Base-by-base conservation (phyloP, 148 eudicot species). In the Rhododendron ovatum region DNA sequence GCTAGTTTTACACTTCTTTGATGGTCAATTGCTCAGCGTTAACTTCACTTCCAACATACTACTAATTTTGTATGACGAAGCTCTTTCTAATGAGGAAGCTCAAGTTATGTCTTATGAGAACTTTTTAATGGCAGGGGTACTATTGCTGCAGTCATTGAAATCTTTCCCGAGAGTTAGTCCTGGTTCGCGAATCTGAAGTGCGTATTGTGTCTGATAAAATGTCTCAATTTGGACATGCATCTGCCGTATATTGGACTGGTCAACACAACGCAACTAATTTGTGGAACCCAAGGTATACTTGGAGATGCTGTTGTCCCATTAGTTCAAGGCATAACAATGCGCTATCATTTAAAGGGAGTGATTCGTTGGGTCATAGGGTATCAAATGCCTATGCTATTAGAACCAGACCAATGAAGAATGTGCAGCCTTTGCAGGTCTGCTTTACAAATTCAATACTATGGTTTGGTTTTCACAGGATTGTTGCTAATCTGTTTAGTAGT, bases 181-280 rank as follows among this genome's bases (percentile, higher is more conserved):
- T 6, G 47, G 73, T 85, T 69, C 17, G 76, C 17, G 43, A 43
- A 43, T 82, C 63, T 14, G 61, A 84, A 43, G 76, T 73, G 81
- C 9, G n/a, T 26, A 55, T 67, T 83, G 55, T 15, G 43, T 59
- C 71, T 7, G 71, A 30, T 65, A 74, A 78, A 47, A 93, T 91
- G 95, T 74, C 88, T 78, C 91, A 86, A 83, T 86, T 89, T 50
- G 95, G 95, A 81, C 87, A 87, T 74, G 92, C 90, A 73, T 91
- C 92, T 86, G 91, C 95, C 28, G 61, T 91, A 28, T 88, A 86
- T 77, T 55, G 83, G 84, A 88, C 76, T 39, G 80, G 82, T 59
- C 91, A 89, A 81, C 48, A 55, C 90, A 88, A 82, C 78, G 22
- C 33, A 65, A 24, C 33, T n/a, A 85, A 63, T 37, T 75, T 87